Evolutionary conservation across 805 yeast genomes (phyloP).

Genomic region (Nakazawaea sp.): DNA sequence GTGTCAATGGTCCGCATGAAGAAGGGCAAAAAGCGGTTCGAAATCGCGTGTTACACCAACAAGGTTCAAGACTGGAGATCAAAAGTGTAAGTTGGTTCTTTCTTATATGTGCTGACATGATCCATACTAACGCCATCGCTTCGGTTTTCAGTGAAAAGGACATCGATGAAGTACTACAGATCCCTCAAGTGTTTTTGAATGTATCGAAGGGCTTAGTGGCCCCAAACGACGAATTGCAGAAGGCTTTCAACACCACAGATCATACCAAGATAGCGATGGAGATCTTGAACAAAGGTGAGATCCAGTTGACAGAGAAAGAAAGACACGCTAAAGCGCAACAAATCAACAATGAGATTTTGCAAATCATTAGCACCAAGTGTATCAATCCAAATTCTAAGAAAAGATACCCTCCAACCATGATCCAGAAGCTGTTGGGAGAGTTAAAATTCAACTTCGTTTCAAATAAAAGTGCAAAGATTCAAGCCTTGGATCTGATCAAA

Average conservation of each 20-base stretch:
- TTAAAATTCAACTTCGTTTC: constrained; percentile 74
- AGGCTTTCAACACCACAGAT: constrained; percentile 71
- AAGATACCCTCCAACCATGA: constrained; percentile 92
- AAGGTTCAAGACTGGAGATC: constrained; percentile 94
- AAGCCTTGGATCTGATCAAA: constrained; percentile 88
- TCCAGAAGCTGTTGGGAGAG: constrained; percentile 76
- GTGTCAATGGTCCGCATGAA: constrained; percentile 89
- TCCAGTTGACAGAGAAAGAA: constrained; percentile 91
- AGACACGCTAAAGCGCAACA: constrained; percentile 69
- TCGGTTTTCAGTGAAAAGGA: constrained; percentile 59
- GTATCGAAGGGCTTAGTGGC: constrained; percentile 95
- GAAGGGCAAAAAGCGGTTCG: constrained; percentile 87
- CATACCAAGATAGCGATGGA: constrained; percentile 70
- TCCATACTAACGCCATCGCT: background rate
- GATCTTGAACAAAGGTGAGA: constrained; percentile 85
- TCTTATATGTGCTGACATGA: background rate
- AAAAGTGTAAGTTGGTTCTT: constrained; percentile 37
- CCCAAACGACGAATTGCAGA: constrained; percentile 70
- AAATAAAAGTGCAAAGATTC: constrained; percentile 71
- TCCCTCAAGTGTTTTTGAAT: constrained; percentile 88
- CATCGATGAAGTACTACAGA: constrained; percentile 90
- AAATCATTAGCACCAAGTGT: constrained; percentile 81
- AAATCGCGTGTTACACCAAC: constrained; percentile 93
- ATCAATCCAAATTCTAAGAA: constrained; percentile 85
- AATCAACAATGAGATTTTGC: constrained; percentile 74